Evolutionary conservation across 1,139 yeast species (phyloP).

Genomic region (Candida tetrigidarum): DNA sequence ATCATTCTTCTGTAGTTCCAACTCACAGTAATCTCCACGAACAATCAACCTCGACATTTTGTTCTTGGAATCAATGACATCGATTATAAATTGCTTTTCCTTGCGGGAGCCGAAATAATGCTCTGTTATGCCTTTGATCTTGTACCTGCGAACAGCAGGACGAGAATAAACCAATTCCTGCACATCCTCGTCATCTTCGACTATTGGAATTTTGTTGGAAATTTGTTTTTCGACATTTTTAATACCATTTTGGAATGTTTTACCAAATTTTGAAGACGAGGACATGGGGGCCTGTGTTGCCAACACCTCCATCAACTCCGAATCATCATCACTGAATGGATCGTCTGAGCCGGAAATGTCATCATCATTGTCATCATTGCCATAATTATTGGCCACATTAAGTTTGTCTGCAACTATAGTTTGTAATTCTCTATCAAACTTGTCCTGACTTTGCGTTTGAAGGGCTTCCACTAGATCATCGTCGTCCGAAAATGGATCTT

Average conservation of each 20-base stretch:
- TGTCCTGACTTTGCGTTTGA: constrained; percentile 9
- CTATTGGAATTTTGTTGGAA: constrained; percentile 12
- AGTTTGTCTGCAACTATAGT: too few relatives aligned
- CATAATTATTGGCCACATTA: too few relatives aligned
- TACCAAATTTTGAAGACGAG: constrained; percentile 10
- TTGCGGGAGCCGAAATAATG: constrained; percentile 20
- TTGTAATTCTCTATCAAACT: too few relatives aligned
- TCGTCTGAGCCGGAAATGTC: constrained; percentile 23
- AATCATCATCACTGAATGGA: constrained; percentile 36
- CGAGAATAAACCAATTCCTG: constrained; percentile 49
- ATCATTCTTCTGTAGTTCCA: constrained; percentile 51
- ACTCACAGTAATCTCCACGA: constrained; percentile 52
- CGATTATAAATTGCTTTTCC: constrained; percentile 51
- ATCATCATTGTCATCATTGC: too few relatives aligned
- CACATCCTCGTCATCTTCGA: constrained; percentile 26
- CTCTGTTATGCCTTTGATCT: constrained; percentile 45
- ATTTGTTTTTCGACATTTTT: constrained; percentile 26
- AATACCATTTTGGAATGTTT: constrained; percentile 31
- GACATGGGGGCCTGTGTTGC: neutral
- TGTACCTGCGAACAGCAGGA: constrained; percentile 53
- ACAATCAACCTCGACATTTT: constrained; percentile 43
- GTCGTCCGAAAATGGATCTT: constrained; percentile 42
- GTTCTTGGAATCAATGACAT: constrained; percentile 44
- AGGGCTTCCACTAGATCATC: constrained; percentile 29
- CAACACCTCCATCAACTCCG: constrained; percentile 14